Conservation (phyloP, 768 basidiomycete species). For the Guyanaporus albipodus region DNA sequence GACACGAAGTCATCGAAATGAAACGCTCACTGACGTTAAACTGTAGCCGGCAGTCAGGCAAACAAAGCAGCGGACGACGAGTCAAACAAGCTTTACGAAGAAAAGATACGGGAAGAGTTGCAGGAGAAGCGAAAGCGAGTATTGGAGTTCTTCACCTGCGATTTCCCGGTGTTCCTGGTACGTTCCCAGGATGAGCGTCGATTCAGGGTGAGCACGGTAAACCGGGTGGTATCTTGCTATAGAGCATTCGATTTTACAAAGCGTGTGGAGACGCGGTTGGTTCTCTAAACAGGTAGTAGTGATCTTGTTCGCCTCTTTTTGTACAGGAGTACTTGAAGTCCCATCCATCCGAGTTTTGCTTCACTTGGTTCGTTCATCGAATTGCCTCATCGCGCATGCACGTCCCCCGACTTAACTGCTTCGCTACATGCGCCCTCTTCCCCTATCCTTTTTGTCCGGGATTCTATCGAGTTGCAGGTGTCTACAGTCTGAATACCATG, state of each 20-base stretch:
- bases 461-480: no score
- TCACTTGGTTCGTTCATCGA: no score
- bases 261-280: slow-evolving; percentile 14
- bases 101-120: slow-evolving; percentile 11
- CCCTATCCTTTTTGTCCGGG: no score
- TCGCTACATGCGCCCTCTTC: no score
- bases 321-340: no score
- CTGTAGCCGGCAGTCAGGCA: not conserved
- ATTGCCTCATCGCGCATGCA: no score
- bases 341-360: no score
- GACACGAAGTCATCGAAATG: not conserved
- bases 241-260: slow-evolving; percentile 14
- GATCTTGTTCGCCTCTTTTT: no score
- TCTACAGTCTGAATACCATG: no score
- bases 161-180: slow-evolving; percentile 21
- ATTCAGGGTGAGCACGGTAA: slow-evolving; percentile 15
- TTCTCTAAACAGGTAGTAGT: slow-evolving; percentile 6
- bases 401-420: no score
- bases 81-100: not conserved
- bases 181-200: slow-evolving; percentile 11
- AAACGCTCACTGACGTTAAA: not conserved
- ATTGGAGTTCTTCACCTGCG: slow-evolving; percentile 9
- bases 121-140: slow-evolving; percentile 17
- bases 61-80: not conserved
- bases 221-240: slow-evolving; percentile 12